These are phyloP conservation scores for Haematococcus sp. DNA, from an alignment of 139 green algal species.

Conservation along the genomic window DNA sequence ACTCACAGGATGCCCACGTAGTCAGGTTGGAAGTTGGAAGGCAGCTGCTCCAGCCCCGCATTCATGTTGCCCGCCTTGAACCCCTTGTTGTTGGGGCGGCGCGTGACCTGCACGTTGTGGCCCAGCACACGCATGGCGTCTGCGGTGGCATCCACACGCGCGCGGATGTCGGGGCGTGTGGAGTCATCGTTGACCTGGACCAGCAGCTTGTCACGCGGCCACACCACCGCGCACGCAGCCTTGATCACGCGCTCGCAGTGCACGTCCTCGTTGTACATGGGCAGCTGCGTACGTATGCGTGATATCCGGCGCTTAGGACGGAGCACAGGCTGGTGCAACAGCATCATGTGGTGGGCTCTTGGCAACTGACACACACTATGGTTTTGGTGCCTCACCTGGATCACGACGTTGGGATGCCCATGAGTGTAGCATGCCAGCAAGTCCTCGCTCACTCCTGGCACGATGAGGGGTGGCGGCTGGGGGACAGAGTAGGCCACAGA, in stretches of 20 bases:
- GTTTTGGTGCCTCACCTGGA: too few species aligned
- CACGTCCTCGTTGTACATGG: slow-evolving; percentile 40
- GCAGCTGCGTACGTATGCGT: slow-evolving; percentile 58
- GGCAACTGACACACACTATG: too few species aligned
- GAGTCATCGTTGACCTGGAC: slow-evolving; percentile 53
- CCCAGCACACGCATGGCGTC: slow-evolving; percentile 39
- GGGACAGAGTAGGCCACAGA: too few species aligned
- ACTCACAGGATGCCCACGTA: slow-evolving; percentile 46
- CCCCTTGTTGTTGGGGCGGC: slow-evolving; percentile 61
- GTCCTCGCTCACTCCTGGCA: too few species aligned
- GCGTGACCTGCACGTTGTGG: slow-evolving; percentile 38
- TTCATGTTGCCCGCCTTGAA: slow-evolving; percentile 81
- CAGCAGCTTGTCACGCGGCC: background rate
- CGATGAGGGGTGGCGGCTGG: too few species aligned
- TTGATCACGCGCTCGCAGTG: slow-evolving; percentile 33
- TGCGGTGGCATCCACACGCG: slow-evolving; percentile 46
- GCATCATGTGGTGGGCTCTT: too few species aligned
- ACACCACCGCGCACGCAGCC: too few species aligned
- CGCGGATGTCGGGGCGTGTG: slow-evolving; percentile 44
- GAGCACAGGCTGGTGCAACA: too few species aligned
- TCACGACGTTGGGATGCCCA: too few species aligned
- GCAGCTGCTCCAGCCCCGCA: slow-evolving; percentile 40
- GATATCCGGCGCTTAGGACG: too few species aligned
- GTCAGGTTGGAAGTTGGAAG: slow-evolving; percentile 26
- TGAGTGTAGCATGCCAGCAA: too few species aligned